Percentiles rank a stretch among this genome's conserved stretches.
These are phyloP conservation scores for Pseudogymnoascus sp. DNA, from an alignment of 2,329 filamentous ascomycete genomes.

Conservation along the genomic window DNA sequence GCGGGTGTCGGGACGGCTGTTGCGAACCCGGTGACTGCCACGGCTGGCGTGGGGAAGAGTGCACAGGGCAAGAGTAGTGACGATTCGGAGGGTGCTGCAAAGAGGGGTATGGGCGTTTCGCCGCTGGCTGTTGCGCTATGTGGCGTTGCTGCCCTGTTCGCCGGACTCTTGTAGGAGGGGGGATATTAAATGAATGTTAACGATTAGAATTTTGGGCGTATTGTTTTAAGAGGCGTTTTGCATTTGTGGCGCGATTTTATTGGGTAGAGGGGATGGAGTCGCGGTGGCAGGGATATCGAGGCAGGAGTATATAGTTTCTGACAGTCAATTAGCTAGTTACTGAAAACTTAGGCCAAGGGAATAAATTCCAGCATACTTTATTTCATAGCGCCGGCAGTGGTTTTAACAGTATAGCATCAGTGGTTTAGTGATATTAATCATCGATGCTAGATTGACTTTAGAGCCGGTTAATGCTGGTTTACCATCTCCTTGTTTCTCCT, in stretches of 20 bases:
- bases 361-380: no score
- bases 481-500: background rate
- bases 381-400: no score
- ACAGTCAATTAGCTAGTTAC: no score
- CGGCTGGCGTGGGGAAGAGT: slow-evolving; percentile 27
- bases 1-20: slow-evolving; percentile 49
- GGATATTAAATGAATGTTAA: background rate
- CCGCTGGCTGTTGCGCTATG: background rate
- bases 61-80: background rate
- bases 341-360: no score
- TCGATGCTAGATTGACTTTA: no score
- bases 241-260: background rate
- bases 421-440: no score
- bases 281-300: background rate
- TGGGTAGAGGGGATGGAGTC: background rate
- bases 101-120: background rate
- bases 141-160: background rate
- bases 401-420: no score
- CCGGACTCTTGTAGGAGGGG: background rate
- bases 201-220: background rate
- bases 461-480: no score
- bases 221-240: background rate
- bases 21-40: slow-evolving; percentile 40
- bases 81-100: background rate
- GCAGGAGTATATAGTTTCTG: background rate